Percentiles rank a stretch among this genome's conserved stretches.
Conservation (phyloP, 1,284 basidiomycete genomes). For the Trichosporon sp. region DNA sequence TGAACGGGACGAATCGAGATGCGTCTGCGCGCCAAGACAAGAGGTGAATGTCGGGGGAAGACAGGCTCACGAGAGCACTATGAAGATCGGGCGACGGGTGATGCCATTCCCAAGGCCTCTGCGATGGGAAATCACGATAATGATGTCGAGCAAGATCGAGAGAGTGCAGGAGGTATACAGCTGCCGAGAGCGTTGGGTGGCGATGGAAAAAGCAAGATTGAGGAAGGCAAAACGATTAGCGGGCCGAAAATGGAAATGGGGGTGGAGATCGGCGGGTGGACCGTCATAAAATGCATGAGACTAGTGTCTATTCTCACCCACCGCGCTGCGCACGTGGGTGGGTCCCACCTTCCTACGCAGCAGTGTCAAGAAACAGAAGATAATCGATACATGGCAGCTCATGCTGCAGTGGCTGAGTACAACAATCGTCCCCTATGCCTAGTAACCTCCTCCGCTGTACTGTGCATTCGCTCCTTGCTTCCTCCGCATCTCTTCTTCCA, state of each 20-base stretch:
- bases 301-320: background rate
- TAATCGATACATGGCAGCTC: background rate
- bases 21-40: background rate
- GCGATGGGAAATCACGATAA: background rate
- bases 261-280: background rate
- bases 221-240: background rate
- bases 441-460: conserved; percentile 67
- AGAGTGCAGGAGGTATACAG: background rate
- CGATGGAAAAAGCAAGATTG: background rate
- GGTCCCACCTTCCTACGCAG: background rate
- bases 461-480: conserved; percentile 54
- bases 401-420: background rate
- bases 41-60: background rate
- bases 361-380: background rate
- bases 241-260: background rate
- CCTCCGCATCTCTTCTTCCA: conserved; percentile 88
- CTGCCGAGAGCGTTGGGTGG: background rate
- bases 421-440: conserved; percentile 14
- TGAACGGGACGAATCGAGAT: background rate
- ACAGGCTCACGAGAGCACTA: conserved; percentile 15
- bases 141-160: too few relatives aligned
- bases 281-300: background rate
- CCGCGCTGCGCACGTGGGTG: background rate
- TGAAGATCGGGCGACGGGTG: background rate
- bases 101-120: background rate